phyloP scores from a whole-genome alignment of 495 filamentous ascomycete species.

The Aspergillus nidulans region DNA sequence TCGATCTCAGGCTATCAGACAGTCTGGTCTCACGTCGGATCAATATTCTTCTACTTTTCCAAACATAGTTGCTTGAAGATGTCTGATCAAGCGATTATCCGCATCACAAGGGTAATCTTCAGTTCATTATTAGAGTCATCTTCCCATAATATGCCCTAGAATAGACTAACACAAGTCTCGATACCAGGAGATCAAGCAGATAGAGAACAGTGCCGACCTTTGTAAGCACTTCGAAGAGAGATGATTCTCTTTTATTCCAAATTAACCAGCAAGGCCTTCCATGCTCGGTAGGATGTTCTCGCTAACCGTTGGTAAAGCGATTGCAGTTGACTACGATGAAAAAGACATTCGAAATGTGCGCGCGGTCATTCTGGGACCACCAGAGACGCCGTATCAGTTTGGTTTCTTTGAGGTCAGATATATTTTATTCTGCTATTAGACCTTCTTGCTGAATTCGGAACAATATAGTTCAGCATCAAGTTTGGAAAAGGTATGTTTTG shows the following conservation, averaged over 20 bases:
- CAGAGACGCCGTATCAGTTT: slow-evolving; percentile 93
- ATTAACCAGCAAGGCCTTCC: too few relatives aligned
- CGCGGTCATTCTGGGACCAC: slow-evolving; percentile 87
- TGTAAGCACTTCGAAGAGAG: slow-evolving; percentile 69
- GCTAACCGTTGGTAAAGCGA: slow-evolving; percentile 50
- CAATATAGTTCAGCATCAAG: slow-evolving; percentile 21
- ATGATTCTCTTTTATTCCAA: background rate
- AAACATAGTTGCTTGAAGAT: slow-evolving; percentile 32
- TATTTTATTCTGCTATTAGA: background rate
- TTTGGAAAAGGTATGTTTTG: slow-evolving; percentile 14
- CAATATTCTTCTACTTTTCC: background rate
- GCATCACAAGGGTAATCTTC: slow-evolving; percentile 67
- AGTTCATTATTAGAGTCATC: slow-evolving; percentile 8
- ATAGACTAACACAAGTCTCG: slow-evolving; percentile 13
- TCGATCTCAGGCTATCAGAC: background rate
- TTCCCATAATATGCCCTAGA: slow-evolving; percentile 26
- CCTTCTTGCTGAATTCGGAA: background rate
- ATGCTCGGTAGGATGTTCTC: background rate
- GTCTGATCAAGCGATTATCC: slow-evolving; percentile 81
- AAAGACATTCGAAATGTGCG: slow-evolving; percentile 82
- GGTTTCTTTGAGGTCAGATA: slow-evolving; percentile 84
- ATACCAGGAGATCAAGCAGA: slow-evolving; percentile 71
- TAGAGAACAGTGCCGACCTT: slow-evolving; percentile 75
- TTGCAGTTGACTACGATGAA: slow-evolving; percentile 82
- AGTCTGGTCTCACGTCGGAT: background rate